These are phyloP conservation scores for Euphorbia peplus DNA, from an alignment of 345 rosid genomes.

Conservation along the genomic window DNA sequence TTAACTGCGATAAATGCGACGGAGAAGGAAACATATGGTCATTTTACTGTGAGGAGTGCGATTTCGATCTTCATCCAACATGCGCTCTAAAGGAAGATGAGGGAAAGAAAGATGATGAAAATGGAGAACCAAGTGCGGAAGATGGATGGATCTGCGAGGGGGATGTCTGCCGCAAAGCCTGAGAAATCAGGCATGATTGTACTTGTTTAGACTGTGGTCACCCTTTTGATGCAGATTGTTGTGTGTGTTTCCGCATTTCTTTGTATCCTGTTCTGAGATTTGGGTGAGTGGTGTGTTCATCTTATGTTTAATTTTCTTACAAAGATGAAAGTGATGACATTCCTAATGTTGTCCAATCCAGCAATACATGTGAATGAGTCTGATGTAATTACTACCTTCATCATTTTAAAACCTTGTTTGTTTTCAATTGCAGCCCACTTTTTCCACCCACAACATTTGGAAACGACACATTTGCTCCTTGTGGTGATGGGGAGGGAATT, in stretches of 20 bases:
- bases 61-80: constrained; percentile 62
- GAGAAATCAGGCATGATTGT: constrained; percentile 7
- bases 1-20: constrained; percentile 41
- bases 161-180: constrained; percentile 46
- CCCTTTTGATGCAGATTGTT: background rate
- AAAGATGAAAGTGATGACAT: no score
- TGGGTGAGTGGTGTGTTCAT: background rate
- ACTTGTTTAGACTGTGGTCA: background rate
- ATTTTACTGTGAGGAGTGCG: constrained; percentile 52
- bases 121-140: constrained; percentile 10
- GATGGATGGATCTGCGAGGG: constrained; percentile 66
- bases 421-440: no score
- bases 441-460: no score
- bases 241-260: background rate
- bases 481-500: no score
- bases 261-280: background rate
- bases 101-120: constrained; percentile 13
- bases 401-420: background rate
- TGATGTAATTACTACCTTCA: background rate
- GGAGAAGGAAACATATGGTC: constrained; percentile 50
- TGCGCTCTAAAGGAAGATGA: constrained; percentile 40
- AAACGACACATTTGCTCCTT: no score
- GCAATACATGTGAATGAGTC: background rate
- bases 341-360: no score
- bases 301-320: background rate